Evolutionary conservation across 352 stramenopile genomes (phyloP).

Genomic region (Phytophthora colocasiae): DNA sequence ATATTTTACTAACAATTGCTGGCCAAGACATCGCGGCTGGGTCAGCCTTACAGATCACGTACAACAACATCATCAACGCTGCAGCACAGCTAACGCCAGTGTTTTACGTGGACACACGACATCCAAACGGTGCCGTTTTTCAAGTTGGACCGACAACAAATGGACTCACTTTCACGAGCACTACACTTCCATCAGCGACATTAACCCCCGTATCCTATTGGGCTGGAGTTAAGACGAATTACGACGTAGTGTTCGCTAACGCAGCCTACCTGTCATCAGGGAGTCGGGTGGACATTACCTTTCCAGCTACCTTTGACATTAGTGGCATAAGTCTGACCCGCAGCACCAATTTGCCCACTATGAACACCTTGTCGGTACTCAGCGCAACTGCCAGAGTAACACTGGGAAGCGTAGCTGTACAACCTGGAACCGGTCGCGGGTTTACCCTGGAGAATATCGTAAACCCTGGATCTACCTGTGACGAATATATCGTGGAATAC

Average conservation of each 20-base stretch:
- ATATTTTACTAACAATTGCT: constrained; percentile 47
- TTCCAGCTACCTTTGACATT: constrained; percentile 55
- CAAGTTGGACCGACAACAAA: constrained; percentile 38
- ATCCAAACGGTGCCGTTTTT: constrained; percentile 45
- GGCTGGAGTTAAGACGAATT: constrained; percentile 50
- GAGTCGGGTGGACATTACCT: constrained; percentile 48
- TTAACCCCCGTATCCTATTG: constrained; percentile 54
- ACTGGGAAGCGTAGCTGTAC: constrained; percentile 40
- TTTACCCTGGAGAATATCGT: constrained; percentile 58
- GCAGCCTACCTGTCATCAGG: constrained; percentile 47
- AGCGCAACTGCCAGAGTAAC: constrained; percentile 34
- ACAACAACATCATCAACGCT: constrained; percentile 60
- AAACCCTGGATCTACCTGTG: constrained; percentile 64
- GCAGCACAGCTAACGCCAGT: constrained; percentile 39
- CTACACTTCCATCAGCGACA: constrained; percentile 38
- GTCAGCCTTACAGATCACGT: constrained; percentile 44
- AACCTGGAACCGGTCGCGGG: constrained; percentile 39
- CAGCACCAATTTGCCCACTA: constrained; percentile 41
- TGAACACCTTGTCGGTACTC: constrained; percentile 36
- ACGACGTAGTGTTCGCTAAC: constrained; percentile 54
- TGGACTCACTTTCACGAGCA: constrained; percentile 32
- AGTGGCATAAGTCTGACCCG: constrained; percentile 26
- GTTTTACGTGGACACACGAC: constrained; percentile 57
- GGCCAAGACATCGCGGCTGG: constrained; percentile 35
- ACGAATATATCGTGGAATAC: constrained; percentile 65